Evolutionary conservation across 1,284 basidiomycete species (phyloP).

Genomic region (Quambalaria eucalypti): DNA sequence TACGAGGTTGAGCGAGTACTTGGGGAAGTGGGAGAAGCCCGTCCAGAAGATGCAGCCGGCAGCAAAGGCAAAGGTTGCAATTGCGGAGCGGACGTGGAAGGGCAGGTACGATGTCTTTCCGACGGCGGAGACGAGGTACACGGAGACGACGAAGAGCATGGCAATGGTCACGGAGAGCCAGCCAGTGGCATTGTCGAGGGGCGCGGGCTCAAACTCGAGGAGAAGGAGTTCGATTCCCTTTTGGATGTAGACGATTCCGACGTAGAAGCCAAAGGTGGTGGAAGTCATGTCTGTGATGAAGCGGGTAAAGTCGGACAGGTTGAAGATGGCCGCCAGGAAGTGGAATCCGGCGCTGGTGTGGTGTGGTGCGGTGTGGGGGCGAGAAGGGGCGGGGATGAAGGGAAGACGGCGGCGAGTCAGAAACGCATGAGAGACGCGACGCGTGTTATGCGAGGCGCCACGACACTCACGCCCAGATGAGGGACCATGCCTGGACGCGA

Average conservation of each 20-base stretch:
- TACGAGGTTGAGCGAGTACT: conserved; percentile 30
- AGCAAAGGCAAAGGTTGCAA: conserved; percentile 48
- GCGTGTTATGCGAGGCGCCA: no score
- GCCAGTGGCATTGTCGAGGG: conserved; percentile 44
- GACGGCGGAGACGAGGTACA: conserved; percentile 43
- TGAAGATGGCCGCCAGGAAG: conserved; percentile 74
- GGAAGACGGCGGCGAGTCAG: background rate
- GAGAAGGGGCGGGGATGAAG: background rate
- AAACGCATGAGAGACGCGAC: background rate
- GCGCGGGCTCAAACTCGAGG: conserved; percentile 42
- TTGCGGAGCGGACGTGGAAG: conserved; percentile 45
- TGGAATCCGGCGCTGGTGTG: conserved; percentile 69
- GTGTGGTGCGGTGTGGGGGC: background rate
- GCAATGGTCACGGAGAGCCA: conserved; percentile 51
- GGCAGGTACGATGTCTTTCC: conserved; percentile 41
- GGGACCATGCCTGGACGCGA: conserved; percentile 59
- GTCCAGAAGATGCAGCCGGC: conserved; percentile 49
- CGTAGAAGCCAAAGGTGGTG: conserved; percentile 76
- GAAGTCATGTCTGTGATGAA: conserved; percentile 65
- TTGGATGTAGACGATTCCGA: conserved; percentile 46
- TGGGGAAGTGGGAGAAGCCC: conserved; percentile 48
- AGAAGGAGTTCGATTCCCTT: conserved; percentile 50
- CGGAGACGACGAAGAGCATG: conserved; percentile 48
- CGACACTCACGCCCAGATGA: conserved; percentile 62
- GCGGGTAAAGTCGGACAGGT: conserved; percentile 51